These are phyloP conservation scores for Colletotrichum sp. DNA, from an alignment of 2,329 filamentous ascomycete species.

Conservation along the genomic window DNA sequence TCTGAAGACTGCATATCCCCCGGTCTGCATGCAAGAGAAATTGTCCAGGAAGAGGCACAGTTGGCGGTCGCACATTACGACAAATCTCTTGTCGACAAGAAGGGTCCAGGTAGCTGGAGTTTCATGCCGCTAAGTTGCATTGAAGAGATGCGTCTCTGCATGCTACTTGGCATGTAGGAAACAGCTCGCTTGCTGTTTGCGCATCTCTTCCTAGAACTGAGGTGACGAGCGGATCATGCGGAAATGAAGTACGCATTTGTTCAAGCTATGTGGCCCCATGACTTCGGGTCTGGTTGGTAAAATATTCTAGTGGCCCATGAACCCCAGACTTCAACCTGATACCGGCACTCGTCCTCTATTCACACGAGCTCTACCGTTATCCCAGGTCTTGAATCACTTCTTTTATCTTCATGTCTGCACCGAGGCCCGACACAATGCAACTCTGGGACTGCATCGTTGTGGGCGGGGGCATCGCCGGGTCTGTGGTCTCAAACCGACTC, in stretches of 20 bases:
- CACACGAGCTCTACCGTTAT: background rate
- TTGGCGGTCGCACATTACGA: rapidly evolving
- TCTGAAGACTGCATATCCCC: background rate
- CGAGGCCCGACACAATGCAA: background rate
- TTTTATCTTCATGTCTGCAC: rapidly evolving
- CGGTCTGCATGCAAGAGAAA: background rate
- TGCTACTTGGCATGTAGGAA: rapidly evolving
- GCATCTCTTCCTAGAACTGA: background rate
- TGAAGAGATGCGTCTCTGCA: rapidly evolving
- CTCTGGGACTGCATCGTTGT: conserved; percentile 41
- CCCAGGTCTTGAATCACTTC: rapidly evolving
- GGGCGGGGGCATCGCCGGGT: conserved; percentile 39
- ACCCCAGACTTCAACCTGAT: too few species aligned
- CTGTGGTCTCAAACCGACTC: conserved; percentile 38
- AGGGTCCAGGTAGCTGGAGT: rapidly evolving
- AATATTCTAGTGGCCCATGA: background rate
- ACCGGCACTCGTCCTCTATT: too few species aligned
- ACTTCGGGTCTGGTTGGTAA: rapidly evolving
- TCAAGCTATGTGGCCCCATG: background rate
- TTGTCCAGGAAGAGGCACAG: background rate
- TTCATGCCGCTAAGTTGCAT: background rate
- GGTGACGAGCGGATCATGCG: background rate
- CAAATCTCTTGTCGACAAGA: rapidly evolving
- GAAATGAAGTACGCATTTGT: background rate
- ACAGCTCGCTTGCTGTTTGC: background rate